Evolutionary conservation across 352 stramenopile species (phyloP), one percentile per base, ranked within the genome.

Genomic region (Pythium sp.): DNA sequence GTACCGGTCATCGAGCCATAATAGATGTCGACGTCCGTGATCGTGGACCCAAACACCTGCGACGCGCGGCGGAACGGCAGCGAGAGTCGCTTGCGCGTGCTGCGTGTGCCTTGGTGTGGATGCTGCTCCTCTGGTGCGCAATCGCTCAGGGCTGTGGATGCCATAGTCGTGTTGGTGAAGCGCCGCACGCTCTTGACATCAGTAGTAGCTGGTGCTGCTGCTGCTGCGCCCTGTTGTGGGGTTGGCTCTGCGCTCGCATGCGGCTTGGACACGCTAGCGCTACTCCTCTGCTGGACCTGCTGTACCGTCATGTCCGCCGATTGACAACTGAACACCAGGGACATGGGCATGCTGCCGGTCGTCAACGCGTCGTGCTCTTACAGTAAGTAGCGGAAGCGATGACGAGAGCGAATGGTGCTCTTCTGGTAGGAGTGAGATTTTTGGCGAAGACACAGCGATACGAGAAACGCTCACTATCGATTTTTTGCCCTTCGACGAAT

Each of bases 1-100:
- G 92, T 98, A 28, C 95, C 95, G 11, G 96, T 98, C 74, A 99
- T 89, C 7, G 89, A 98, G 43, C 93, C 97, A 73, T 96, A 98
- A 69, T 97, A 98, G n/a, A 99, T 80, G 20, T 86, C 91, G 9
- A 98, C 67, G 30, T 81, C 64, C 5, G 70, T 77, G 58, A 86
- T 72, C 61, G 54, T 55, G 12, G 43, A 66, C n/a, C 59, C 54
- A 6, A 58, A 36, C 32, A 74, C 64, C 24, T 69, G 68, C 32
- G 68, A 57, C n/a, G 62, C 38, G 30, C 68, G 63, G 0, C 62
- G 62, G 28, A 72, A 71, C 20, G 49, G 47, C 24, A 70, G 36
- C 9, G 65, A 70, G 28, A 66, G 46, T 5, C 59, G 65, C 65
- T 66, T 70, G 26, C 63, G 38, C 63, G 43, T 3, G 3, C 26